Evolutionary conservation across 2,329 filamentous ascomycete species (phyloP).

Genomic region (Fusarium sp.): DNA sequence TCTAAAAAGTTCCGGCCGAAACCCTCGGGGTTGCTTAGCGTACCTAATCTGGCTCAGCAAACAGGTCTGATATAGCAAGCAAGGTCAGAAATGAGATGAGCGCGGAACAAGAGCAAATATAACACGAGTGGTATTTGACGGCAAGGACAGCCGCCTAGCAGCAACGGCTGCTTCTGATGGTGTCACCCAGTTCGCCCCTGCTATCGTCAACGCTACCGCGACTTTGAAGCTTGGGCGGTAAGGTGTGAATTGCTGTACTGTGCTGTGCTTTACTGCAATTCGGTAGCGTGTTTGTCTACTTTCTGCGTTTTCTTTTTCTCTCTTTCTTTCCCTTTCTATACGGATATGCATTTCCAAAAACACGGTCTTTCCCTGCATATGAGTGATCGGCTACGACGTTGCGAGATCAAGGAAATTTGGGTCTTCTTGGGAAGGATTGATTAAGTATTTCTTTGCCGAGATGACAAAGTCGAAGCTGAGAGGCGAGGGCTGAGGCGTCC

Average conservation of each 20-base stretch:
- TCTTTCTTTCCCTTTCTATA: not conserved
- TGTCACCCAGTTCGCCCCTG: constrained; percentile 29
- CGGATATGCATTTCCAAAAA: constrained; percentile 17
- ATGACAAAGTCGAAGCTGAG: constrained; percentile 33
- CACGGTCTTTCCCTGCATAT: constrained; percentile 34
- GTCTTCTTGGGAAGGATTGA: constrained; percentile 15
- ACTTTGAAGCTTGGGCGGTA: constrained; percentile 22
- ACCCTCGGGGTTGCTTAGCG: constrained; percentile 33
- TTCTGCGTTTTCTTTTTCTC: not conserved
- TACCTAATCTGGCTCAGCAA: constrained; percentile 19
- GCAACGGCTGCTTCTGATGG: constrained; percentile 27
- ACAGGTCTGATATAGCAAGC: constrained; percentile 1
- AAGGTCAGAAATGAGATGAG: constrained; percentile 24
- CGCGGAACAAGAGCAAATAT: constrained; percentile 22
- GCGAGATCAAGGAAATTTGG: constrained; percentile 40
- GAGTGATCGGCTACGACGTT: constrained; percentile 37
- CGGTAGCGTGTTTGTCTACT: constrained; percentile 22
- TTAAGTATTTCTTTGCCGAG: constrained; percentile 28
- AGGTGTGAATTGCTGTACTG: not conserved
- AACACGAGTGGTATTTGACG: constrained; percentile 18
- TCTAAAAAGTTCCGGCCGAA: constrained; percentile 42
- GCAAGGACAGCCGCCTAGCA: constrained; percentile 15
- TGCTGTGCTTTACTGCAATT: constrained; percentile 11
- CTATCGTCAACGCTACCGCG: constrained; percentile 33
- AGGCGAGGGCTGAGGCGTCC: constrained; percentile 15